A percentile compares a stretch with the other conserved stretches of the same genome.
Conservation (phyloP, 306 rosid genomes). For the Quercus ilex region DNA sequence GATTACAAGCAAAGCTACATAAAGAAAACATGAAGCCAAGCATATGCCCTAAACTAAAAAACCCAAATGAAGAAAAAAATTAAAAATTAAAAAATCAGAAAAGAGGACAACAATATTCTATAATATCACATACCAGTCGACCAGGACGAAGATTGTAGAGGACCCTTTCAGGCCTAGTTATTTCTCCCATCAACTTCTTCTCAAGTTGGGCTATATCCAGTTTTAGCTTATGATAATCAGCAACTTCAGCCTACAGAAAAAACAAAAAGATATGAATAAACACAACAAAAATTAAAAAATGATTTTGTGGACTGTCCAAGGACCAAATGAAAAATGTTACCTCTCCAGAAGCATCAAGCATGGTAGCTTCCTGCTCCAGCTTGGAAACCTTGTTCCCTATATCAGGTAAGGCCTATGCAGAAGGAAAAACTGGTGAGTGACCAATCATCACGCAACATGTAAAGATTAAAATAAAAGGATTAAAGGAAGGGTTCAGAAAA, state of each 20-base stretch:
- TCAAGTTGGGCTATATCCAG: slow-evolving; percentile 79
- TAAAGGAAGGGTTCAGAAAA: slow-evolving; percentile 23
- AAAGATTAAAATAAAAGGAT: neutral
- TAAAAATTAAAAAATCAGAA: neutral
- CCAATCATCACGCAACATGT: slow-evolving; percentile 16
- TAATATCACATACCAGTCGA: slow-evolving; percentile 69
- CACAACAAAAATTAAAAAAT: slow-evolving; percentile 18
- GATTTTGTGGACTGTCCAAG: neutral
- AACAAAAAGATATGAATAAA: slow-evolving; percentile 2
- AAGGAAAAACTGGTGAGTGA: slow-evolving; percentile 12
- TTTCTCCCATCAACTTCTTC: slow-evolving; percentile 86
- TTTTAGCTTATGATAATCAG: slow-evolving; percentile 86
- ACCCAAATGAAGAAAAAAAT: neutral
- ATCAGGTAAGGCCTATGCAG: slow-evolving; percentile 80
- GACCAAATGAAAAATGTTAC: slow-evolving; percentile 32
- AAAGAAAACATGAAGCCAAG: neutral
- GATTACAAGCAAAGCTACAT: neutral
- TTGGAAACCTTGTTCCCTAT: slow-evolving; percentile 73
- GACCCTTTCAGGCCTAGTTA: slow-evolving; percentile 90
- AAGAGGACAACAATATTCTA: neutral
- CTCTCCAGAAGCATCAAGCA: slow-evolving; percentile 94
- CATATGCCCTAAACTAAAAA: neutral
- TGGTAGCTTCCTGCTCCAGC: slow-evolving; percentile 82
- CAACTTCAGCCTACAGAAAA: slow-evolving; percentile 68
- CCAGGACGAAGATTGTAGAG: slow-evolving; percentile 90